Percentiles rank a stretch among this genome's conserved stretches.
Evolutionary conservation across 2,329 filamentous ascomycete genomes (phyloP).

Genomic region (Fusarium agapanthi): DNA sequence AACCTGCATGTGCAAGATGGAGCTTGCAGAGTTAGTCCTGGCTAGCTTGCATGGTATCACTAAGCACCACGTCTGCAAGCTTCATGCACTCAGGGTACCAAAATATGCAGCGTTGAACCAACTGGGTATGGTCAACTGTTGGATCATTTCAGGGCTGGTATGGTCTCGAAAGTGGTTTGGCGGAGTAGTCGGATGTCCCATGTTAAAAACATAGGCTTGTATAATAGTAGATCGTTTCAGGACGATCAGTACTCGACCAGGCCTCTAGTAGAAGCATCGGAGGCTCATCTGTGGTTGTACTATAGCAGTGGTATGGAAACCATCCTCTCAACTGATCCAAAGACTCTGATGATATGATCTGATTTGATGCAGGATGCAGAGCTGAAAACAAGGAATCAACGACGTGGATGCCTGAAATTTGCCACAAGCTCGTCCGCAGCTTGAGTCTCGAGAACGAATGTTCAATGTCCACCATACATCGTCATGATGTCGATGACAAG

Average conservation of each 20-base stretch:
- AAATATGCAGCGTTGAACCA: conserved; percentile 35
- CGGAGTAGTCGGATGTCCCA: conserved; percentile 22
- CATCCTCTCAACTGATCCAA: not conserved
- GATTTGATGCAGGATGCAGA: not conserved
- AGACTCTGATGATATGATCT: not conserved
- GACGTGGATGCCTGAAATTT: not conserved
- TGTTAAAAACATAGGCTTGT: conserved; percentile 11
- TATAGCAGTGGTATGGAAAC: not conserved
- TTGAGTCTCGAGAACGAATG: not conserved
- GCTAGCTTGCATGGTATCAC: conserved; percentile 16
- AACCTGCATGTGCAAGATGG: conserved; percentile 25
- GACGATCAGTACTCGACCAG: conserved; percentile 21
- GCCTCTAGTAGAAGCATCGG: not conserved
- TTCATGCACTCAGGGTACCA: conserved; percentile 11
- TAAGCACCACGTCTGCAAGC: conserved; percentile 5
- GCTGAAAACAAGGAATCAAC: not conserved
- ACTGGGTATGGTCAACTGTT: conserved; percentile 20
- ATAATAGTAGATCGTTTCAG: conserved; percentile 21
- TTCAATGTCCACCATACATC: not conserved
- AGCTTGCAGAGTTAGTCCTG: conserved; percentile 4
- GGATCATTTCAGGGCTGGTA: conserved; percentile 11
- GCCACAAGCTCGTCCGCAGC: conserved; percentile 11
- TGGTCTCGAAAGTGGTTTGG: conserved; percentile 9
- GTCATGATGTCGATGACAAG: conserved; percentile 14
- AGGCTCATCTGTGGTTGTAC: not conserved